Evolutionary conservation across 768 basidiomycete species (phyloP).

Genomic region (Termitomyces sp.): DNA sequence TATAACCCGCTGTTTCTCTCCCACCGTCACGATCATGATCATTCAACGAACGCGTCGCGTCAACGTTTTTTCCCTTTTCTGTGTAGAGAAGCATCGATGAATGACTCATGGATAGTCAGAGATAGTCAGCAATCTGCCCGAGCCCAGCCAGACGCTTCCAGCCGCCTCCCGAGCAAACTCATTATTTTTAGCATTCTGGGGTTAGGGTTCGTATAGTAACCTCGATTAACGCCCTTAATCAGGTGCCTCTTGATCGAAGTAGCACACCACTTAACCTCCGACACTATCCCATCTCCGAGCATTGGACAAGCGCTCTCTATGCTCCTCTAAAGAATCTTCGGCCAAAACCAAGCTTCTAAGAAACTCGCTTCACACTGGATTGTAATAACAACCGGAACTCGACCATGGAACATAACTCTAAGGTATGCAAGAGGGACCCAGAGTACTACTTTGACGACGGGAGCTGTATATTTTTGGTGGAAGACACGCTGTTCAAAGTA

Average conservation of each 20-base stretch:
- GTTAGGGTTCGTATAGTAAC: constrained; percentile 6
- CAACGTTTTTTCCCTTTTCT: neutral
- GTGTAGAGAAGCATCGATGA: neutral
- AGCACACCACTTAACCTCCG: constrained; percentile 1
- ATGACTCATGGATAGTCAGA: too few species aligned
- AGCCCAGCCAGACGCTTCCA: neutral
- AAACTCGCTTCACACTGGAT: constrained; percentile 5
- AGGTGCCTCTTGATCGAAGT: neutral
- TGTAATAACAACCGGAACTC: constrained; percentile 10
- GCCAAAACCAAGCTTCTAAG: constrained; percentile 9
- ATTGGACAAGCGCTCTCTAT: constrained; percentile 4
- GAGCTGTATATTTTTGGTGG: constrained; percentile 60
- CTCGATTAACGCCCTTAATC: neutral
- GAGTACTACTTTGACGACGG: constrained; percentile 64
- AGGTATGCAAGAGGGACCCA: constrained; percentile 33
- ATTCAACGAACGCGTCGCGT: constrained; percentile 7
- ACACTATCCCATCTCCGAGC: constrained; percentile 1
- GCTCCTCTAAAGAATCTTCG: neutral
- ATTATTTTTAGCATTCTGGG: neutral
- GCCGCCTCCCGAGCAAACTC: neutral
- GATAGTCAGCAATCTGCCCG: neutral
- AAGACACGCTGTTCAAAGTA: constrained; percentile 67
- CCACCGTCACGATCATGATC: constrained; percentile 6
- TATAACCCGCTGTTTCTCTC: constrained; percentile 16
- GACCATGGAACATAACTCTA: constrained; percentile 11